Percentiles rank a stretch among this genome's conserved stretches.
These are phyloP conservation scores for Coelastrella sp. DNA, from an alignment of 139 green algal genomes.

Conservation along the genomic window DNA sequence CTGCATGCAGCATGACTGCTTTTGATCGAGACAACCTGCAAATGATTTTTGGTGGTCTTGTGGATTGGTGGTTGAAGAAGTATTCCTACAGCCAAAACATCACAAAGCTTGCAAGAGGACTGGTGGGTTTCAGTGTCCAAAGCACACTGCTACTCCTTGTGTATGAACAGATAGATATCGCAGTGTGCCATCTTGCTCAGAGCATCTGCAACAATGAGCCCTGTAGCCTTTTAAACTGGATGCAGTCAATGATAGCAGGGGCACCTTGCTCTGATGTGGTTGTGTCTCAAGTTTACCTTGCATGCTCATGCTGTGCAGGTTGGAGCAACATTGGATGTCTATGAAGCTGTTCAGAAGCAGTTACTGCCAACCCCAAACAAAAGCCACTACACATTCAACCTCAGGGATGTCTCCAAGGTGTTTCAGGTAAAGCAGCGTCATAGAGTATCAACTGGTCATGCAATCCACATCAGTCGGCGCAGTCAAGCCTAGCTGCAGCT, in stretches of 20 bases:
- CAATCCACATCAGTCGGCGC: not conserved
- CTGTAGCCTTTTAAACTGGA: not conserved
- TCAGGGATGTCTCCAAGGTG: slow-evolving; percentile 82
- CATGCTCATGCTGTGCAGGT: slow-evolving; percentile 77
- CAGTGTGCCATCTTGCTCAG: not conserved
- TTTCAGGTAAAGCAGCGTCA: slow-evolving; percentile 62
- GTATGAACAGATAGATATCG: slow-evolving; percentile 77
- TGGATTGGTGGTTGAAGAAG: slow-evolving; percentile 78
- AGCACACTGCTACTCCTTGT: not conserved
- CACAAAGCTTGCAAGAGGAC: slow-evolving; percentile 52
- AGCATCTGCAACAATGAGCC: too few relatives aligned
- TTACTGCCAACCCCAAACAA: slow-evolving; percentile 85
- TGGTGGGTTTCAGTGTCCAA: slow-evolving; percentile 58
- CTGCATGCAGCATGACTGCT: slow-evolving; percentile 68
- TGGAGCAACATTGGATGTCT: slow-evolving; percentile 73
- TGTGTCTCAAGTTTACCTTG: slow-evolving; percentile 42
- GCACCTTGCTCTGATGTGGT: slow-evolving; percentile 34
- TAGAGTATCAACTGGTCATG: not conserved
- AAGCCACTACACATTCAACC: slow-evolving; percentile 88
- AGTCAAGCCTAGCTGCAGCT: not conserved
- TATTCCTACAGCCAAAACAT: slow-evolving; percentile 67
- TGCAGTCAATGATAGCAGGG: too few relatives aligned
- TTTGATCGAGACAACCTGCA: slow-evolving; percentile 78
- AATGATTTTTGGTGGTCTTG: slow-evolving; percentile 74
- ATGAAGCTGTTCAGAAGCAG: slow-evolving; percentile 65